Evolutionary conservation across 495 filamentous ascomycete genomes (phyloP).

Genomic region (Barbatosphaeria neglecta): DNA sequence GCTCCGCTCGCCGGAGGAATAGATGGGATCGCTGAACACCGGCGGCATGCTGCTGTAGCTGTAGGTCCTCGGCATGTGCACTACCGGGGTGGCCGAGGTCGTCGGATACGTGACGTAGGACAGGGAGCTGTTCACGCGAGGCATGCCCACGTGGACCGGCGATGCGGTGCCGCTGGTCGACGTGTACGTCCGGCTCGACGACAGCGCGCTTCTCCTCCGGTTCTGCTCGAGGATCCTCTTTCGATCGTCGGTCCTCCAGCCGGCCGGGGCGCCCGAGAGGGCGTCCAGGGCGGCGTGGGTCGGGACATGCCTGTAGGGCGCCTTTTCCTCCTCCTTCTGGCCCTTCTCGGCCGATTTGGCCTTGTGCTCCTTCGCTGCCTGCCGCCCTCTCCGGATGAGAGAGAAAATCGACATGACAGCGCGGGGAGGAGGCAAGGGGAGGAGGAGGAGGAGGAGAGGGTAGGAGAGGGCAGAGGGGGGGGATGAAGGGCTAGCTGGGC

Average conservation of each 20-base stretch:
- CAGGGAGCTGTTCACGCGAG: conserved; percentile 30
- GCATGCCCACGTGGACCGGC: conserved; percentile 16
- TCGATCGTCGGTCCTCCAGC: conserved; percentile 32
- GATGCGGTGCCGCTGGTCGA: conserved; percentile 16
- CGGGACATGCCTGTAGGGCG: conserved; percentile 43
- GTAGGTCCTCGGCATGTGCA: conserved; percentile 27
- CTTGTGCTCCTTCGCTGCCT: conserved; percentile 38
- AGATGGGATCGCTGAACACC: conserved; percentile 9
- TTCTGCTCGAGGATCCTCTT: conserved; percentile 31
- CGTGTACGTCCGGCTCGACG: conserved; percentile 12
- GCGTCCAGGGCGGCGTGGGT: conserved; percentile 47
- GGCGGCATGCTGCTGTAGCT: conserved; percentile 27
- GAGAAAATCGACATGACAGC: conserved; percentile 41
- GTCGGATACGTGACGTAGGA: conserved; percentile 31
- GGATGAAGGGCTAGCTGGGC: background rate
- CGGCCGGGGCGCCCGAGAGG: conserved; percentile 37
- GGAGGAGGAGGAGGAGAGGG: background rate
- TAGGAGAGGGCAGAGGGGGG: background rate
- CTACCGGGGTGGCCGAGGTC: conserved; percentile 26
- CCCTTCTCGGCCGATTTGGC: conserved; percentile 31
- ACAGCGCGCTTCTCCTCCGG: conserved; percentile 27
- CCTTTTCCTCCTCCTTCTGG: conserved; percentile 25
- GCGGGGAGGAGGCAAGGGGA: background rate
- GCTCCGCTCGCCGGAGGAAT: conserved; percentile 8
- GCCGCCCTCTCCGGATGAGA: conserved; percentile 31